A percentile compares a stretch with the other conserved stretches of the same genome.
Conservation (phyloP, 2,329 filamentous ascomycete genomes). For the Sporothrix mexicana region DNA sequence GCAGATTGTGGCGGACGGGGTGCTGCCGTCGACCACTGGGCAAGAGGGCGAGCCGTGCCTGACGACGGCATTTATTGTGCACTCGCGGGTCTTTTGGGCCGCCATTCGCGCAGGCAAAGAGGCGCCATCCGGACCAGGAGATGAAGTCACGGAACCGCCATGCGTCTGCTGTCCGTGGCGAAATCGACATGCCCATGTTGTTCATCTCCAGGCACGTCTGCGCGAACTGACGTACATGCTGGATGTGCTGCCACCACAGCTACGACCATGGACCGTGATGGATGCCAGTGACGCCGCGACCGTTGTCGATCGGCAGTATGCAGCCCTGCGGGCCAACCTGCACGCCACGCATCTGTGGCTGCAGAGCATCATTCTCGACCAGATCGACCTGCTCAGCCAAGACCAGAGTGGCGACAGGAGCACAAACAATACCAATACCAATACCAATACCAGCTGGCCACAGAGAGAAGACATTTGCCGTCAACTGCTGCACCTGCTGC, state of each 20-base stretch:
- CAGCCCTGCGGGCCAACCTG: constrained; percentile 45
- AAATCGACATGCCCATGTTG: background rate
- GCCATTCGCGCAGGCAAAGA: background rate
- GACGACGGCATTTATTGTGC: background rate
- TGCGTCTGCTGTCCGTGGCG: constrained; percentile 6
- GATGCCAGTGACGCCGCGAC: background rate
- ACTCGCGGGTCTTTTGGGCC: constrained; percentile 5
- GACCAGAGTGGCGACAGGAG: background rate
- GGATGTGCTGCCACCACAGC: background rate
- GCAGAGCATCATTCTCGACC: constrained; percentile 46
- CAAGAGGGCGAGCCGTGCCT: background rate
- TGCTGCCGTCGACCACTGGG: background rate
- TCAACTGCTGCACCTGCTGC: constrained; percentile 46
- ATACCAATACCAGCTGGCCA: too few relatives aligned
- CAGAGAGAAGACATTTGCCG: constrained; percentile 48
- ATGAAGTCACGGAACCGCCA: background rate
- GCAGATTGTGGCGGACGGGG: constrained; percentile 20
- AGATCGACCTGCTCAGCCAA: constrained; percentile 41
- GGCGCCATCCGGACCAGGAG: background rate
- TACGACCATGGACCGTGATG: background rate
- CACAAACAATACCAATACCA: constrained; percentile 26
- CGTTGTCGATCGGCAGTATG: constrained; percentile 33
- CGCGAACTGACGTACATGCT: constrained; percentile 18
- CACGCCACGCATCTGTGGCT: constrained; percentile 49
- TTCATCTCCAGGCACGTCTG: background rate